Conservation (phyloP, 495 filamentous ascomycete species). For the Aeminium ludgeri region DNA sequence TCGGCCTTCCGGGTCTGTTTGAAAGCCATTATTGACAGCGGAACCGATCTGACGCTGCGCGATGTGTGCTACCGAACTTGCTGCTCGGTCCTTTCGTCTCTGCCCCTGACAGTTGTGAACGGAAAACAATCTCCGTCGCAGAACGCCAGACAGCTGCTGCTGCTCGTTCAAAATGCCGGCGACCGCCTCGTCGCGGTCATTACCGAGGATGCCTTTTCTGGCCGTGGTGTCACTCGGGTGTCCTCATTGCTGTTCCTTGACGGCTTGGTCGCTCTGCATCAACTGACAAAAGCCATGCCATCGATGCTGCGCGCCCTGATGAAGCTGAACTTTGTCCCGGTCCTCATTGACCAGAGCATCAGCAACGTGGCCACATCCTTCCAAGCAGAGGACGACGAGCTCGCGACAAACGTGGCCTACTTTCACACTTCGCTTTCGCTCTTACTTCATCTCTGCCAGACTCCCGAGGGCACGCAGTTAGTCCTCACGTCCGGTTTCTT, state of each 20-base stretch:
- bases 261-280: conserved; percentile 49
- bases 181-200: conserved; percentile 66
- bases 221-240: conserved; percentile 62
- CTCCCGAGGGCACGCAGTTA: conserved; percentile 56
- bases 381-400: conserved; percentile 9
- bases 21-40: conserved; percentile 53
- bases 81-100: conserved; percentile 50
- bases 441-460: conserved; percentile 70
- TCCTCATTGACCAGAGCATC: conserved; percentile 59
- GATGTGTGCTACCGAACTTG: conserved; percentile 77
- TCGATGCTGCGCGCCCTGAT: conserved; percentile 63
- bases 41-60: conserved; percentile 50
- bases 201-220: conserved; percentile 84
- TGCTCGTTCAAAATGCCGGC: conserved; percentile 58
- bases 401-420: conserved; percentile 29
- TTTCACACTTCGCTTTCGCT: conserved; percentile 64
- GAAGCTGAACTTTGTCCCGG: conserved; percentile 72
- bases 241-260: conserved; percentile 65
- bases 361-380: conserved; percentile 12
- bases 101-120: conserved; percentile 3
- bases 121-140: conserved; percentile 27
- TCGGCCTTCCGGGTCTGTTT: conserved; percentile 77
- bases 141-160: conserved; percentile 55
- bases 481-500: conserved; percentile 85
- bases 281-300: conserved; percentile 39